A percentile compares a stretch with the other conserved stretches of the same genome.
phyloP scores from a whole-genome alignment of 2,329 filamentous ascomycete genomes.

The Sclerotinia spermophila region DNA sequence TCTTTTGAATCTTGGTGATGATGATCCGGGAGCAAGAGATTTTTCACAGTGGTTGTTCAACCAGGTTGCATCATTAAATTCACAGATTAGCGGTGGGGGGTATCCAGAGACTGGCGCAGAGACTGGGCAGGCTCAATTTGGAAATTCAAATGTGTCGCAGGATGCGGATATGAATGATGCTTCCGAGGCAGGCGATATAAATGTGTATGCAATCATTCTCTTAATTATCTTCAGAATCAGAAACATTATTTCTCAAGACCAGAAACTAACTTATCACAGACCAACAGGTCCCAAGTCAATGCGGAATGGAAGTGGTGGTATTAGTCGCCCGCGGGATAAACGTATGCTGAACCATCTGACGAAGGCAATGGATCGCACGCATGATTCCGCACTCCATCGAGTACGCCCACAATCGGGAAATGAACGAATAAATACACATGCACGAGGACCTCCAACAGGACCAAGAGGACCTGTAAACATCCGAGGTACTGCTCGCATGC shows the following conservation, averaged over 20 bases:
- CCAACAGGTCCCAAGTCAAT: conserved; percentile 94
- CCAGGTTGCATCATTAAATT: conserved; percentile 67
- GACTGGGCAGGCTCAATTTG: conserved; percentile 53
- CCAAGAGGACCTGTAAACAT: conserved; percentile 52
- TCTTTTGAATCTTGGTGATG: conserved; percentile 74
- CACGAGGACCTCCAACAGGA: conserved; percentile 67
- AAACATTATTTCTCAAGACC: conserved; percentile 12
- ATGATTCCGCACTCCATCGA: conserved; percentile 74
- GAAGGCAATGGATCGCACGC: conserved; percentile 73
- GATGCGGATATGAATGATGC: conserved; percentile 72
- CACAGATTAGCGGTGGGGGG: conserved; percentile 53
- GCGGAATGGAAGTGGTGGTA: conserved; percentile 60
- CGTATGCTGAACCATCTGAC: conserved; percentile 82
- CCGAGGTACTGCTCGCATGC: conserved; percentile 36
- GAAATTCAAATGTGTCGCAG: conserved; percentile 46
- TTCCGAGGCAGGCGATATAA: conserved; percentile 45
- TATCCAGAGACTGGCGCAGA: conserved; percentile 16
- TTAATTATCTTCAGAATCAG: not conserved
- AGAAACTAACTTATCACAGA: conserved; percentile 51
- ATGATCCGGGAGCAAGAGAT: conserved; percentile 76
- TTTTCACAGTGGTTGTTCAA: conserved; percentile 95
- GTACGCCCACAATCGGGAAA: conserved; percentile 68
- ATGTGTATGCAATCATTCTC: conserved; percentile 50
- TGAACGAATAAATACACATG: conserved; percentile 78
- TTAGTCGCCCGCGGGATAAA: conserved; percentile 62